Evolutionary conservation across 352 stramenopile species (phyloP).

Genomic region (Phytophthora fragariae): DNA sequence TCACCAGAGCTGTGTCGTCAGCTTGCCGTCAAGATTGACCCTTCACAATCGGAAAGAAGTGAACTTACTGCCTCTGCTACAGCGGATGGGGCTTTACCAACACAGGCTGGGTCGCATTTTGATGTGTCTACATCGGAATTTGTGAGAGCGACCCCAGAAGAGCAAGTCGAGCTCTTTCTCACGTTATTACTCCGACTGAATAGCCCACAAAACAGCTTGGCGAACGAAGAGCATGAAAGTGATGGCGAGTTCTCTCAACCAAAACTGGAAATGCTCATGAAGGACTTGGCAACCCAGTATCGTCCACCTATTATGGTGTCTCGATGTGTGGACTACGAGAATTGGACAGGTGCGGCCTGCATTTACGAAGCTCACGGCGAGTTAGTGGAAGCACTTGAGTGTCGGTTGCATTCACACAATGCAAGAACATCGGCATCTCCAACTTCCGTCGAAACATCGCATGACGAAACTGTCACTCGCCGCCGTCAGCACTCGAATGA

Average conservation of each 20-base stretch:
- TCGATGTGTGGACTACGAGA: constrained; percentile 83
- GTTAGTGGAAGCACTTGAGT: constrained; percentile 86
- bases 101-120: constrained; percentile 24
- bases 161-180: constrained; percentile 82
- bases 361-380: constrained; percentile 85
- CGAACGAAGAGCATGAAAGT: constrained; percentile 7
- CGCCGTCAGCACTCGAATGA: constrained; percentile 44
- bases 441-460: constrained; percentile 1
- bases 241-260: constrained; percentile 51
- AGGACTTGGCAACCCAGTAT: constrained; percentile 67
- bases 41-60: constrained; percentile 20
- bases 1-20: constrained; percentile 41
- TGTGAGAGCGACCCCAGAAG: constrained; percentile 47
- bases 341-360: constrained; percentile 80
- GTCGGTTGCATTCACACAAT: constrained; percentile 76
- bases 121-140: constrained; percentile 61
- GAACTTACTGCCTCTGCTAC: background rate
- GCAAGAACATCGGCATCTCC: constrained; percentile 23
- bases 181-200: constrained; percentile 76
- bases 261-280: constrained; percentile 63
- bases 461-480: constrained; percentile 31
- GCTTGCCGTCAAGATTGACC: constrained; percentile 60
- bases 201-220: constrained; percentile 2
- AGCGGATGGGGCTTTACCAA: constrained; percentile 10
- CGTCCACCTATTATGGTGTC: constrained; percentile 79